Percentiles rank a stretch among this genome's conserved stretches.
phyloP scores from a whole-genome alignment of 176 grass and related monocot genomes.

The Zea luxurians region DNA sequence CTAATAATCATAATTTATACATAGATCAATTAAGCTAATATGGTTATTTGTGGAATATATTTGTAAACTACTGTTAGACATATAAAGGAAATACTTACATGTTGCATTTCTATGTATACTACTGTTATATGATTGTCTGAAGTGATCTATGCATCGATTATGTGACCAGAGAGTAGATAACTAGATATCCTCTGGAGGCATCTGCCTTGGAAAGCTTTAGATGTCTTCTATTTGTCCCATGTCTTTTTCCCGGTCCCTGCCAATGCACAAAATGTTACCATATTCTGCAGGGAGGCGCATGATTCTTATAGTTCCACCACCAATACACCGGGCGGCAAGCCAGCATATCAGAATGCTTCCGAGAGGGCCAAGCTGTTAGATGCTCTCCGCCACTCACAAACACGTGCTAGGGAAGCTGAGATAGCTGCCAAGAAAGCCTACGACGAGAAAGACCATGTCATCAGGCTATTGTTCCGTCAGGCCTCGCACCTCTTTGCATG shows the following conservation, averaged over 20 bases:
- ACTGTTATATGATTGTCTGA: no score
- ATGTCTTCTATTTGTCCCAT: neutral
- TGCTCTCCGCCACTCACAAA: constrained; percentile 84
- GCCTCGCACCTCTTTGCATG: constrained; percentile 80
- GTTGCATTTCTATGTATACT: no score
- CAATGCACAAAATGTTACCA: neutral
- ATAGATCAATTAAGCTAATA: no score
- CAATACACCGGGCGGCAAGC: constrained; percentile 27
- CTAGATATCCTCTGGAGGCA: neutral
- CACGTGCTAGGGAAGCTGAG: constrained; percentile 86
- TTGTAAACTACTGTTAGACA: no score
- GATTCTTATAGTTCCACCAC: constrained; percentile 39
- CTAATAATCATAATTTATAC: no score
- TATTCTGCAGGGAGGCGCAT: constrained; percentile 39
- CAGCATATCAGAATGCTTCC: constrained; percentile 39
- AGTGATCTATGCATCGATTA: neutral
- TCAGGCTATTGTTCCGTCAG: constrained; percentile 82
- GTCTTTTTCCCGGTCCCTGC: no score
- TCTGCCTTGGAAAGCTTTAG: neutral
- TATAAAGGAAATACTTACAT: no score
- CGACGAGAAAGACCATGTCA: constrained; percentile 80
- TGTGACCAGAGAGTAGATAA: neutral
- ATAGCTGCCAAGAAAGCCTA: constrained; percentile 73
- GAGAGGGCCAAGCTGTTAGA: constrained; percentile 67
- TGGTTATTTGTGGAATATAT: no score